phyloP scores from a whole-genome alignment of 768 basidiomycete genomes.

The Phylloporus scabripes region DNA sequence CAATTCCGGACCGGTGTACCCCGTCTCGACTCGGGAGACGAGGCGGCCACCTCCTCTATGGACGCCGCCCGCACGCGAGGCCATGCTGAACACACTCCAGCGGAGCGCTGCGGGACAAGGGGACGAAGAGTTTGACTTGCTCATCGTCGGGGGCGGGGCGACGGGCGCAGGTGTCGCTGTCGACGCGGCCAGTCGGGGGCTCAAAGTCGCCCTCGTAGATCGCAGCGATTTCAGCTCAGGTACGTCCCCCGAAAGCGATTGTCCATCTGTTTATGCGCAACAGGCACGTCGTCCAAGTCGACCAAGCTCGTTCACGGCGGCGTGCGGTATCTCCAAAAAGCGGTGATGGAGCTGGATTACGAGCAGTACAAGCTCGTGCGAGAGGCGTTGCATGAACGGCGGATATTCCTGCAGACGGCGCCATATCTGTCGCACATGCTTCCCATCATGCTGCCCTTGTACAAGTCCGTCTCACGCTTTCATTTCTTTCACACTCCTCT shows the following conservation, averaged over 20 bases:
- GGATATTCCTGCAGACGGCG: constrained; percentile 91
- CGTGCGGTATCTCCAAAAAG: constrained; percentile 96
- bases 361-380: constrained; percentile 94
- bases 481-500: background rate
- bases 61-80: constrained; percentile 66
- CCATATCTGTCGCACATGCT: constrained; percentile 91
- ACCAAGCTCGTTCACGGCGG: constrained; percentile 99
- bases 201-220: constrained; percentile 92
- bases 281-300: constrained; percentile 93
- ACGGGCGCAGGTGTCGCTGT: constrained; percentile 96
- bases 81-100: constrained; percentile 54
- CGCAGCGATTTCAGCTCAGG: constrained; percentile 88
- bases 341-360: constrained; percentile 91
- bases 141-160: constrained; percentile 91
- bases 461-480: constrained; percentile 54
- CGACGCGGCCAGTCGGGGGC: constrained; percentile 86
- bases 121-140: constrained; percentile 58
- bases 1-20: constrained; percentile 68
- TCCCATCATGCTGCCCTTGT: constrained; percentile 95
- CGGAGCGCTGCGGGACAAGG: background rate
- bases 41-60: constrained; percentile 74
- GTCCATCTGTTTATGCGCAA: background rate
- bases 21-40: constrained; percentile 55
- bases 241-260: constrained; percentile 31
- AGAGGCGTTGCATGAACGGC: constrained; percentile 91